Percentiles rank a stretch among this genome's conserved stretches.
These are phyloP conservation scores for Knufia fluminis DNA, from an alignment of 2,329 filamentous ascomycete species.

Conservation along the genomic window DNA sequence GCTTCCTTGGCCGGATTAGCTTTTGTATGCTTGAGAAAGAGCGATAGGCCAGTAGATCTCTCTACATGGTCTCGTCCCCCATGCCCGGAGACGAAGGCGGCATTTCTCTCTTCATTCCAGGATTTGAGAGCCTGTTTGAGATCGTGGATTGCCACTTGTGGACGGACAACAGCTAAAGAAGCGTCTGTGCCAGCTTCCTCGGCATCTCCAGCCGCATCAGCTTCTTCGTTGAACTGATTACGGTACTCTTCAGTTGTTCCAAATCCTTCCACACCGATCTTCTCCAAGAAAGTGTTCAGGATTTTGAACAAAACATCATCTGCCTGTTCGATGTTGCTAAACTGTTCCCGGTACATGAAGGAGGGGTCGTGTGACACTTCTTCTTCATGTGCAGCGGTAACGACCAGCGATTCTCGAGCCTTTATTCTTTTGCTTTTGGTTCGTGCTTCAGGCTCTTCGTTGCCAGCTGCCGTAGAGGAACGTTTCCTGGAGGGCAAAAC, in stretches of 20 bases:
- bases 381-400: slow-evolving; percentile 36
- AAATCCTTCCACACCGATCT: slow-evolving; percentile 36
- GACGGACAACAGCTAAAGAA: not conserved
- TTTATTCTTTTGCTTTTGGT: slow-evolving; percentile 52
- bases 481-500: slow-evolving; percentile 44
- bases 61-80: slow-evolving; percentile 40
- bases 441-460: slow-evolving; percentile 48
- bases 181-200: not conserved
- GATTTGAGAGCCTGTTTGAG: slow-evolving; percentile 34
- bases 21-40: slow-evolving; percentile 50
- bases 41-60: slow-evolving; percentile 40
- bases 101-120: slow-evolving; percentile 39
- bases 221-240: not conserved
- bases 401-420: slow-evolving; percentile 48
- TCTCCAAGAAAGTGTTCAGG: slow-evolving; percentile 43
- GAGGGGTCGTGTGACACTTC: slow-evolving; percentile 43
- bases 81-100: slow-evolving; percentile 39
- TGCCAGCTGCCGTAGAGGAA: slow-evolving; percentile 50
- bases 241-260: slow-evolving; percentile 1
- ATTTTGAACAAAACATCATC: slow-evolving; percentile 51
- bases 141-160: slow-evolving; percentile 25
- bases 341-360: slow-evolving; percentile 47
- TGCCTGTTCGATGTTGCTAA: slow-evolving; percentile 44
- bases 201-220: not conserved
- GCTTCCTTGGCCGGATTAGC: slow-evolving; percentile 33